Base-by-base conservation (phyloP, 345 rosid species). In the Lepidium didymum region DNA sequence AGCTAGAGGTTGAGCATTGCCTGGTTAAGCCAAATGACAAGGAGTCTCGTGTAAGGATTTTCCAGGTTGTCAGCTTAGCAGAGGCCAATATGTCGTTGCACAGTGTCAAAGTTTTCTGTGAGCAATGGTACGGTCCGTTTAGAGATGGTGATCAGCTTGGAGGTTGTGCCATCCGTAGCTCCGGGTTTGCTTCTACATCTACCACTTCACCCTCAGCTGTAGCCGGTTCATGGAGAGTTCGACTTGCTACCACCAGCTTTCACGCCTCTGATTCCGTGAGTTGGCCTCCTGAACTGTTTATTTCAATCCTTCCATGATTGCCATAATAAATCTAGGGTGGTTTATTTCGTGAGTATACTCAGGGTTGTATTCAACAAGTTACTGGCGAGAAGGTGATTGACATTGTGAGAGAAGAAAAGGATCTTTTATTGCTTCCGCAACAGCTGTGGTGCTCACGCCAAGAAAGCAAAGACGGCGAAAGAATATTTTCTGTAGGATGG, bases 61-160 rank as follows among this genome's bases (percentile, higher is more conserved):
- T 83, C 68, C 91, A 79, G 79, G 70, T 80, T 66, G 70, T 85
- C 36, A 51, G 34, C n/a, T 64, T 78, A 40, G 81, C 56, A 12
- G 80, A 81, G 31, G 12, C 69, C 44, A 73, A 38, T 59, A 77
- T 82, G 68, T 29, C 41, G 51, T 16, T 94, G 55, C 73, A 79
- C 53, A 76, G 77, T 60, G 72, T 91, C 57, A 77, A 69, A 57
- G 91, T 90, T 29, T 94, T 87, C 51, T 43, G 86, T 6, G 95
- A 94, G 84, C 91, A 75, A 47, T 94, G 96, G 95, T 77, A 89
- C 47, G 97, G 99, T 47, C 92, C 95, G 7, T 94, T 84, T 75
- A 85, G 92, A 77, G 79, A 91, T 45, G 97, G 96, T 12, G 95
- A 90, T 33, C 91, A 88, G 70, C 77, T 89, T 2, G 99, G 97